Evolutionary conservation across 768 basidiomycete genomes (phyloP).

Genomic region (Amanita muscaria): DNA sequence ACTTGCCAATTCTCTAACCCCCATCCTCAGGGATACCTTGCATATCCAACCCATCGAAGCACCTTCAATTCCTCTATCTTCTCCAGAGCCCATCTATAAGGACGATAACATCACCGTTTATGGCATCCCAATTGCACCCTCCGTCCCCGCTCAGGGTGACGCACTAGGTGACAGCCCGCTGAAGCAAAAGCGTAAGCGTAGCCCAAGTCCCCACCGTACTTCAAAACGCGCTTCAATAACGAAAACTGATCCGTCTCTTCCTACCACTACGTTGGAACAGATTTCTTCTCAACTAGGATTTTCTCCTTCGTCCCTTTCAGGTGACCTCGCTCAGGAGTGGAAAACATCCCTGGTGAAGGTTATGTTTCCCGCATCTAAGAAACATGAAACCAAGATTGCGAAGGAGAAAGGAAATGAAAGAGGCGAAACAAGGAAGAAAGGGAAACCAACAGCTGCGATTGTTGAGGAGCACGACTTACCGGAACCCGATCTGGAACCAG

Average conservation of each 20-base stretch:
- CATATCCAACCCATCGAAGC: slow-evolving; percentile 38
- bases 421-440: slow-evolving; percentile 2
- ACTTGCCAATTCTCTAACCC: slow-evolving; percentile 1
- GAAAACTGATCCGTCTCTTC: not conserved
- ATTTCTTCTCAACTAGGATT: slow-evolving; percentile 17
- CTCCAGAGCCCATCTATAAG: slow-evolving; percentile 39
- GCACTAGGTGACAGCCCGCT: slow-evolving; percentile 15
- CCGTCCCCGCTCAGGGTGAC: not conserved
- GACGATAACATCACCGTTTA: slow-evolving; percentile 63
- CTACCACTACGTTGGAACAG: slow-evolving; percentile 11
- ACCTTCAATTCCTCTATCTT: slow-evolving; percentile 18
- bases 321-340: slow-evolving; percentile 46
- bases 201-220: slow-evolving; percentile 27
- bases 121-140: slow-evolving; percentile 38
- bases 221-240: slow-evolving; percentile 23
- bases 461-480: not conserved
- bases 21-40: slow-evolving; percentile 38
- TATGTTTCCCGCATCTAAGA: slow-evolving; percentile 51
- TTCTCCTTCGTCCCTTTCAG: slow-evolving; percentile 29
- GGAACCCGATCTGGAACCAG: not conserved
- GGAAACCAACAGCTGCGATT: not conserved
- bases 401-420: slow-evolving; percentile 11
- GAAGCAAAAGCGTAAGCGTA: slow-evolving; percentile 45
- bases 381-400: slow-evolving; percentile 7
- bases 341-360: slow-evolving; percentile 37